Base-by-base conservation (phyloP, 225 moss, liverwort and hornwort genomes). In the Physcomitrellopsis africana region DNA sequence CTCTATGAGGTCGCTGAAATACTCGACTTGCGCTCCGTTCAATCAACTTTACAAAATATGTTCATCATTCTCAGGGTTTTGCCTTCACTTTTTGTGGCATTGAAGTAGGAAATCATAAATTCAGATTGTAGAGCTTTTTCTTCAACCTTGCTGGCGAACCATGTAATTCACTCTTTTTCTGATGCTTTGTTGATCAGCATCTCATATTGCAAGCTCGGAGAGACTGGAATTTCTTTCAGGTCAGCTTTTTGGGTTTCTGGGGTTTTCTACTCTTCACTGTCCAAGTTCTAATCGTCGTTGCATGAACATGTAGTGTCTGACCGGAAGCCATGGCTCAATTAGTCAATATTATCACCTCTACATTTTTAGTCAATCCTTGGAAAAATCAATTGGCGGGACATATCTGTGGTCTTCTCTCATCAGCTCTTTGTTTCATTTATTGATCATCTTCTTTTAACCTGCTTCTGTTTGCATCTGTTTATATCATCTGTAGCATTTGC, bases 161-260 rank as follows among this genome's bases (percentile, higher is more conserved):
- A 41, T 12, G 22, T 4, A 60, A 47, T 26, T 24, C 10, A 43
- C 22, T 56, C 9, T 65, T 46, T 75, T 65, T 57, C 18, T 78
- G 12, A 24, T 29, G n/a, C 12, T n/a, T 81, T 16, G 41, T 65
- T 51, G 20, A 17, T 63, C 95, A 95, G 93, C 91, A 59, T 81
- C 78, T 65, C 93, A 83, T 72, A 86, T 96, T 68, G 82, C 80
- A 52, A 83, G 71, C 59, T 65, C 87, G 15, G 86, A 90, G 60
- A 87, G 89, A 82, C 71, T 93, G 67, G 93, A 96, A 46, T 93
- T 96, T 79, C 89, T 93, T 7, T 73, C 86, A 81, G 88, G 88
- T 88, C 20, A 72, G 72, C 32, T 66, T 73, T 47, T 75, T 49
- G 46, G 32, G 60, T 53, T 54, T 70, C 12, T 54, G 41, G 37